Conservation (phyloP, 2,329 filamentous ascomycete genomes). For the Fonsecaea monophora region DNA sequence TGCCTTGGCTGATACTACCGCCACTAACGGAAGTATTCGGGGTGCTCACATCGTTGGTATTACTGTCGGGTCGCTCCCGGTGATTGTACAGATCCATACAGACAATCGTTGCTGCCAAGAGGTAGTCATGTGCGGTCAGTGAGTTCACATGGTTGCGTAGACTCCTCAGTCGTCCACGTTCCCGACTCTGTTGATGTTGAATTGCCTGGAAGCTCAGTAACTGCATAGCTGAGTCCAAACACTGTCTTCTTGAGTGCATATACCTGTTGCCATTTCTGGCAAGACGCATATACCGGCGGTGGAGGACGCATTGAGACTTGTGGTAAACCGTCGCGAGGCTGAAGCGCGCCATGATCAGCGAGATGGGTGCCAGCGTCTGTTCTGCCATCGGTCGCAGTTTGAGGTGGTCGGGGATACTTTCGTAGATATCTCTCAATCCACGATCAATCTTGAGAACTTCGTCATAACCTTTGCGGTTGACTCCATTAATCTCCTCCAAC, state of each 20-base stretch:
- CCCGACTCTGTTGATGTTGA: constrained; percentile 75
- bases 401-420: constrained; percentile 79
- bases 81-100: constrained; percentile 78
- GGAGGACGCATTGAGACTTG: constrained; percentile 86
- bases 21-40: constrained; percentile 45
- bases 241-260: constrained; percentile 79
- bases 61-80: constrained; percentile 49
- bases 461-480: constrained; percentile 61
- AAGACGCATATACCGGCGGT: constrained; percentile 82
- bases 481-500: constrained; percentile 51
- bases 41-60: constrained; percentile 55
- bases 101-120: constrained; percentile 84
- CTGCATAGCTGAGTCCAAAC: constrained; percentile 84
- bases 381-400: constrained; percentile 77
- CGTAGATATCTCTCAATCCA: constrained; percentile 62
- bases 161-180: constrained; percentile 72
- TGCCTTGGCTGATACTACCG: constrained; percentile 36
- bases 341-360: constrained; percentile 78
- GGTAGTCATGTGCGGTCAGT: constrained; percentile 81
- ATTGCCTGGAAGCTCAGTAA: constrained; percentile 79
- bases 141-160: constrained; percentile 81
- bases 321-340: constrained; percentile 84
- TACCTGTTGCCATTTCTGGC: constrained; percentile 82
- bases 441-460: constrained; percentile 67
- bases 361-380: constrained; percentile 71